A percentile compares a stretch with the other conserved stretches of the same genome.
Conservation (phyloP, 2,329 filamentous ascomycete genomes). For the Seiridium cupressi region DNA sequence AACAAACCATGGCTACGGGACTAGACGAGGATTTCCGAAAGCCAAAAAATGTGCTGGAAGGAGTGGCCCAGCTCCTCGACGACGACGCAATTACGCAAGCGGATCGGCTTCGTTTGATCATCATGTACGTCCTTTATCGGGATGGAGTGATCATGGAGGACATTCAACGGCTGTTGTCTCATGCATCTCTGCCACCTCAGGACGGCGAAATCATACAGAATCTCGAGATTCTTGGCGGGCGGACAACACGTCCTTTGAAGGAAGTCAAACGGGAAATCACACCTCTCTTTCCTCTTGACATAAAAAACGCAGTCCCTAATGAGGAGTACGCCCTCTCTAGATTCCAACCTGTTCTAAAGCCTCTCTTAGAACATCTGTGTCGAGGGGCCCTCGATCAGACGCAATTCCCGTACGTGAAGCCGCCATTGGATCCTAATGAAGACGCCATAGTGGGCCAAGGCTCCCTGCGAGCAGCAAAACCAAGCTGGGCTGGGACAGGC, state of each 20-base stretch:
- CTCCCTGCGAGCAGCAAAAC: conserved; percentile 86
- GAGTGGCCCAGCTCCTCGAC: conserved; percentile 84
- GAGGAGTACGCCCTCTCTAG: conserved; percentile 87
- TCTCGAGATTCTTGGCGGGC: conserved; percentile 78
- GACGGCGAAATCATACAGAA: conserved; percentile 75
- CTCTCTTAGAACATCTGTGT: conserved; percentile 75
- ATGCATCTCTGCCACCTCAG: conserved; percentile 73
- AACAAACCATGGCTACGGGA: conserved; percentile 89
- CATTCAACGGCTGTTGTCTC: conserved; percentile 77
- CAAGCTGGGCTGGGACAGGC: conserved; percentile 89
- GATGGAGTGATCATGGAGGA: conserved; percentile 84
- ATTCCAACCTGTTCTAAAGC: conserved; percentile 78
- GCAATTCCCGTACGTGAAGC: conserved; percentile 71
- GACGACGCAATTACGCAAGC: conserved; percentile 69
- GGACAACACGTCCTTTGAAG: conserved; percentile 68
- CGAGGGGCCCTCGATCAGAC: conserved; percentile 65
- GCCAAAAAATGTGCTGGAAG: conserved; percentile 83
- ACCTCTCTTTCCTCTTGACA: conserved; percentile 71
- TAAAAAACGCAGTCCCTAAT: conserved; percentile 49
- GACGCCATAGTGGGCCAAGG: conserved; percentile 60
- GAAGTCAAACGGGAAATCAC: conserved; percentile 65
- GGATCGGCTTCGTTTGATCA: conserved; percentile 81
- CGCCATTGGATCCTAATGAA: conserved; percentile 62
- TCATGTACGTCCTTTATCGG: conserved; percentile 82
- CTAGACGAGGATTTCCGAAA: conserved; percentile 90